Percentiles rank a stretch among this genome's conserved stretches.
Conservation (phyloP, 2,329 filamentous ascomycete species). For the Thelonectria discophora region DNA sequence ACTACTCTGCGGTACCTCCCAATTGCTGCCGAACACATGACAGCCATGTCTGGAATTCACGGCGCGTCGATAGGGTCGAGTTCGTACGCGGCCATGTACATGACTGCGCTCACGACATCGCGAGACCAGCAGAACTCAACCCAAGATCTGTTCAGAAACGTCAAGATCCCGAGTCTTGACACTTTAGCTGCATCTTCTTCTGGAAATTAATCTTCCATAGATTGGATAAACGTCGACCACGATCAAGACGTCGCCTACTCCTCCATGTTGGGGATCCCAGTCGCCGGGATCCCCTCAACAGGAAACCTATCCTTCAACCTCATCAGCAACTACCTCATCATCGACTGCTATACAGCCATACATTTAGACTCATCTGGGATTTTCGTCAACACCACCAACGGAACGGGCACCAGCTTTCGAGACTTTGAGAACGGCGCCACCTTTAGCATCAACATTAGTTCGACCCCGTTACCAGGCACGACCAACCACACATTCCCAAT, state of each 20-base stretch:
- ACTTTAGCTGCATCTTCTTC: neutral
- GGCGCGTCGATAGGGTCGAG: neutral
- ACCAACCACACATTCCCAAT: neutral
- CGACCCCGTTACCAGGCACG: neutral
- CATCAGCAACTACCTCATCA: neutral
- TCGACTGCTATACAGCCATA: neutral
- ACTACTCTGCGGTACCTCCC: slow-evolving; percentile 2
- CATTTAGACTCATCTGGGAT: neutral
- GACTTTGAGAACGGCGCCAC: neutral
- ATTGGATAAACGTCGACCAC: neutral
- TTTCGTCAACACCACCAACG: neutral
- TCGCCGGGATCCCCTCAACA: neutral
- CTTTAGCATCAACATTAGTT: neutral
- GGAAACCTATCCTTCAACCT: slow-evolving; percentile 5
- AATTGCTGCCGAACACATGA: neutral
- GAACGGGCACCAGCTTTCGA: neutral
- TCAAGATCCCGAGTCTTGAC: neutral
- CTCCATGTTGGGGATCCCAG: slow-evolving; percentile 4
- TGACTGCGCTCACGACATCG: slow-evolving; percentile 2
- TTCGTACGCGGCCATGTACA: slow-evolving; percentile 1
- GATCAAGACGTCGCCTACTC: neutral
- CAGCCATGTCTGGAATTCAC: neutral
- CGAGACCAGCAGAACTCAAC: neutral
- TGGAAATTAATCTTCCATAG: neutral
- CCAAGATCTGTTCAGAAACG: slow-evolving; percentile 5